Base-by-base conservation (phyloP, 768 basidiomycete species). In the Lactarius quietus region DNA sequence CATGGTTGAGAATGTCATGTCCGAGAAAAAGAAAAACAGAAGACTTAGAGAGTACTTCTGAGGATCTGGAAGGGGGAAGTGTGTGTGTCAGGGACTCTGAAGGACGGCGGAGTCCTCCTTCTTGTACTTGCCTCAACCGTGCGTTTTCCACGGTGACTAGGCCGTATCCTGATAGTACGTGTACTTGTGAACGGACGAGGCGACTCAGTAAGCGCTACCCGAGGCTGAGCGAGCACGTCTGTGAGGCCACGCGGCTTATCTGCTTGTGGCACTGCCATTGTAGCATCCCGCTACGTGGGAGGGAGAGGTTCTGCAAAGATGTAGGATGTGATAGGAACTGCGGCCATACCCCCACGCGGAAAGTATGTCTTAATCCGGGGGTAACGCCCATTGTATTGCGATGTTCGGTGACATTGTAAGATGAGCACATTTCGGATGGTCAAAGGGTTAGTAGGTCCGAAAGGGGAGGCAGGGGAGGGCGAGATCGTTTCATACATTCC, bases 121-220 rank as follows among this genome's bases (percentile, higher is more conserved):
- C 65, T 66, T 66, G 65, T 66, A 66, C 36, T 33, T 45, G 20
- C 26, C 18, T 38, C 18, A 18, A 33, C 17, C 38, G 31, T 31
- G 55, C 10, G 48, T 23, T 62, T 62, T 54, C 61, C 65, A 66
- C 61, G 57, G 56, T 54, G 56, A 52, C 52, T 39, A 59, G 57
- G 57, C 65, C 65, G 41, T 57, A 58, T 66, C 65, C 65, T 48
- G 61, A 66, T 66, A 66, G 65, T 66, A 66, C 65, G 65, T 66
- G 65, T 66, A 66, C 38, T 66, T 29, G 65, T 66, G n/a, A 12
- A 35, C 28, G 18, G 12, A 51, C 55, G 14, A 48, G 38, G 65
- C 38, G 62, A 61, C 39, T 38, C 51, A 33, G 33, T 18, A 53
- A 52, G 65, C 61, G 61, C 65, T 36, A 18, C n/a, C n/a, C 38